Evolutionary conservation across 306 rosid species (phyloP).

Genomic region (Delonix regia): DNA sequence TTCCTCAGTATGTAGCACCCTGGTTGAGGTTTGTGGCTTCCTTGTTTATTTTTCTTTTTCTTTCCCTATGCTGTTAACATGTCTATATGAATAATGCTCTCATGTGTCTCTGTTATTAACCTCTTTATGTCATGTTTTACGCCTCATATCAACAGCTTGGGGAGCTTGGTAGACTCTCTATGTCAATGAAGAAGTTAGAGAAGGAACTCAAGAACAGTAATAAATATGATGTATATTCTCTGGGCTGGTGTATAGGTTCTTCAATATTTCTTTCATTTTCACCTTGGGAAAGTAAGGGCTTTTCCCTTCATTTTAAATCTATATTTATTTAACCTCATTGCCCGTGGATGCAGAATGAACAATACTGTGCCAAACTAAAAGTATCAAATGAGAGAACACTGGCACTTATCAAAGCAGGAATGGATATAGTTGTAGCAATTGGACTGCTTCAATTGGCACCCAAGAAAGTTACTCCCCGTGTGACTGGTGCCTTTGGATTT

Average conservation of each 20-base stretch:
- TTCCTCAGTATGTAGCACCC: conserved; percentile 73
- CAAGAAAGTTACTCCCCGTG: conserved; percentile 81
- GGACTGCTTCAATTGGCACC: conserved; percentile 96
- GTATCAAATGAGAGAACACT: conserved; percentile 80
- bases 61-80: not conserved
- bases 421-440: conserved; percentile 82
- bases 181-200: conserved; percentile 80
- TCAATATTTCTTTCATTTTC: not conserved
- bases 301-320: conserved; percentile 7
- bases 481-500: conserved; percentile 91
- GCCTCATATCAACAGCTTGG: conserved; percentile 60
- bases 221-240: conserved; percentile 70
- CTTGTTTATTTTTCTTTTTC: not conserved
- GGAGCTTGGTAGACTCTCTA: conserved; percentile 89
- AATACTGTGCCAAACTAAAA: conserved; percentile 66
- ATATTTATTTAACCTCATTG: not conserved
- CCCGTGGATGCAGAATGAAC: conserved; percentile 65
- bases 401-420: conserved; percentile 71
- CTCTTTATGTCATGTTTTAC: conserved; percentile 25
- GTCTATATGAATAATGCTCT: not conserved
- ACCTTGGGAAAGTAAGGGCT: not conserved
- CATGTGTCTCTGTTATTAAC: not conserved
- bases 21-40: conserved; percentile 78
- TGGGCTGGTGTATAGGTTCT: not conserved
- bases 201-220: conserved; percentile 68